Evolutionary conservation across 345 rosid genomes (phyloP).

Genomic region (Populus pruinosa): DNA sequence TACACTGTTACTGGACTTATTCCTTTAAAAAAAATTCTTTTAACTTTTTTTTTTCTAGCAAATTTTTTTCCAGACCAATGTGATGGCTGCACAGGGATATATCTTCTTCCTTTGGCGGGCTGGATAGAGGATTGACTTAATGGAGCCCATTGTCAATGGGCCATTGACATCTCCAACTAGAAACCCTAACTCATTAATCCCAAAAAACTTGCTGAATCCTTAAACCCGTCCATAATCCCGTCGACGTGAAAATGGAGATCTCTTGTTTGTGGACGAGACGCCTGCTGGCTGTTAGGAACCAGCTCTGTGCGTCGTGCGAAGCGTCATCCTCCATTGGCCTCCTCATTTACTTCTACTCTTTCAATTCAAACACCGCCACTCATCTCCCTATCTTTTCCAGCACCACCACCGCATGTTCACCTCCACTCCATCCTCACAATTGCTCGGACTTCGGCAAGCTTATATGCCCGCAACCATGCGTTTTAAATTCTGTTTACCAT

Average conservation of each 20-base stretch:
- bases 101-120: too few relatives aligned
- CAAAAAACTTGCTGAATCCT: background rate
- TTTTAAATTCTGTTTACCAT: background rate
- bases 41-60: too few relatives aligned
- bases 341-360: background rate
- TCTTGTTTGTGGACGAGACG: slow-evolving; percentile 46
- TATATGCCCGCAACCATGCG: background rate
- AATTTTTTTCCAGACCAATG: too few relatives aligned
- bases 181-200: background rate
- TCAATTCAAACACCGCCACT: background rate
- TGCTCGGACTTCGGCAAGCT: slow-evolving; percentile 16
- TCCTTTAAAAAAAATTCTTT: too few relatives aligned
- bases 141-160: background rate
- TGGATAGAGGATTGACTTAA: too few relatives aligned
- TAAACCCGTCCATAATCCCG: background rate
- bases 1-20: too few relatives aligned
- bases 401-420: slow-evolving; percentile 16
- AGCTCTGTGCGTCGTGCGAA: slow-evolving; percentile 9
- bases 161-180: background rate
- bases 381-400: slow-evolving; percentile 20
- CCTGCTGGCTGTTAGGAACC: slow-evolving; percentile 19
- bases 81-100: too few relatives aligned
- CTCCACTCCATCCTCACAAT: slow-evolving; percentile 14
- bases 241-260: slow-evolving; percentile 29
- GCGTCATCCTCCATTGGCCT: slow-evolving; percentile 9